Evolutionary conservation across 164 flowering plant genomes (phyloP).

Genomic region (Nymphaea colorata): DNA sequence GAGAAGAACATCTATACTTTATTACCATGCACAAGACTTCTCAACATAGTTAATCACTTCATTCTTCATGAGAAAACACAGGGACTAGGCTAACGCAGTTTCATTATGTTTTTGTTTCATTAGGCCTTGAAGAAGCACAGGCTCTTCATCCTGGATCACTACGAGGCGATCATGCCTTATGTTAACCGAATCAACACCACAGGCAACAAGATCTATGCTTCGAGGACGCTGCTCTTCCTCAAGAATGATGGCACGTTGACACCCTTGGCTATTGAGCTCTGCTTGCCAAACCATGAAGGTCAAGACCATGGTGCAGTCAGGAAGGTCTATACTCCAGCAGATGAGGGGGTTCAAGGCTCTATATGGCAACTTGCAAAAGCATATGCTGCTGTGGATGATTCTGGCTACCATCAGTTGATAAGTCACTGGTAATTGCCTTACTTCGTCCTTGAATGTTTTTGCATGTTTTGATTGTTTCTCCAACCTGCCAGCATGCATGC

Average conservation of each 20-base stretch:
- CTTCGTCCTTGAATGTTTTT: not conserved
- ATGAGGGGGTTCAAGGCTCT: slow-evolving; percentile 42
- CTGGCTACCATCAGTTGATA: slow-evolving; percentile 83
- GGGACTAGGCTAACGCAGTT: not conserved
- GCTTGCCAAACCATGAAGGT: slow-evolving; percentile 78
- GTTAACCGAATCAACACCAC: slow-evolving; percentile 60
- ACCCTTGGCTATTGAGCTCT: slow-evolving; percentile 83
- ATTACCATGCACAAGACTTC: no score
- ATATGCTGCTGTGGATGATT: slow-evolving; percentile 78
- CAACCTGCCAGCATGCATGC: not conserved
- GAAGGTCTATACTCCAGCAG: slow-evolving; percentile 59
- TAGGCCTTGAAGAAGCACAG: slow-evolving; percentile 44
- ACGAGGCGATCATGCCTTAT: slow-evolving; percentile 76
- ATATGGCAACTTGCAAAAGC: slow-evolving; percentile 96
- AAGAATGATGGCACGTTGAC: slow-evolving; percentile 69
- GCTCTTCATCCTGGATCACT: slow-evolving; percentile 76
- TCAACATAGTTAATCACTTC: not conserved
- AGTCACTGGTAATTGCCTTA: slow-evolving; percentile 63
- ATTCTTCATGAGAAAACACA: not conserved
- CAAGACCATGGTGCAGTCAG: slow-evolving; percentile 48
- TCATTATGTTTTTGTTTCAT: not conserved
- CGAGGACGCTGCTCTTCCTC: slow-evolving; percentile 60
- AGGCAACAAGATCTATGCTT: slow-evolving; percentile 61
- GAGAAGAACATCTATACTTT: no score
- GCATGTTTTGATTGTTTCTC: not conserved